These are phyloP conservation scores for Penicillium roqueforti DNA, from an alignment of 495 filamentous ascomycete species.

Conservation along the genomic window DNA sequence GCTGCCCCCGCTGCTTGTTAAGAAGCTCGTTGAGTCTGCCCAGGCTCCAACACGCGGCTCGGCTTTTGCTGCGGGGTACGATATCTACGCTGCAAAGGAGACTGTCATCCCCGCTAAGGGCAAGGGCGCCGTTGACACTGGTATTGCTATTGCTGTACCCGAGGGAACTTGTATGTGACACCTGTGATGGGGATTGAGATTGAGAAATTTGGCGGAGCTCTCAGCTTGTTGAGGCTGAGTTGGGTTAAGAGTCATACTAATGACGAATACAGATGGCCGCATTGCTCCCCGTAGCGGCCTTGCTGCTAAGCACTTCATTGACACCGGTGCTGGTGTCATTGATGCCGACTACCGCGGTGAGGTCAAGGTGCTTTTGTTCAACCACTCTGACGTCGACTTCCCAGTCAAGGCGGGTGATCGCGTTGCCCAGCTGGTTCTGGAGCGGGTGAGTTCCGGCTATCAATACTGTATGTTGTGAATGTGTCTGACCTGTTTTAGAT, in stretches of 20 bases:
- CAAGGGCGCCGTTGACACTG: conserved; percentile 83
- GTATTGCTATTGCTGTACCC: conserved; percentile 82
- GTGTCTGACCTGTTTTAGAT: conserved; percentile 48
- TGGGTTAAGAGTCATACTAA: neutral
- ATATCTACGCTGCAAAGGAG: conserved; percentile 73
- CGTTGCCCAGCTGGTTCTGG: conserved; percentile 87
- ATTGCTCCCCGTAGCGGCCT: conserved; percentile 90
- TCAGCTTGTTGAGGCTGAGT: neutral
- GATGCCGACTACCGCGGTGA: conserved; percentile 95
- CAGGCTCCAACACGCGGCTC: conserved; percentile 81
- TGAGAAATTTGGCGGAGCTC: neutral
- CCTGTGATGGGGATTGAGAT: neutral
- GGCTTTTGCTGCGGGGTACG: conserved; percentile 87
- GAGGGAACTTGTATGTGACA: conserved; percentile 71
- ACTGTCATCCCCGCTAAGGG: conserved; percentile 75
- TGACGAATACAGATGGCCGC: conserved; percentile 63
- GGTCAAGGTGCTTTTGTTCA: conserved; percentile 91
- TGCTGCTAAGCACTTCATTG: conserved; percentile 89
- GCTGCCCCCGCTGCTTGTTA: conserved; percentile 67
- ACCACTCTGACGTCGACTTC: conserved; percentile 81
- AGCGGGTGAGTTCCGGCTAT: conserved; percentile 51
- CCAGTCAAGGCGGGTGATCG: conserved; percentile 79
- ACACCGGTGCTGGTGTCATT: conserved; percentile 92
- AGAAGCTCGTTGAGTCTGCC: conserved; percentile 73
- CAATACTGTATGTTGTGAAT: neutral